phyloP scores from a whole-genome alignment of 495 filamentous ascomycete species.

The Neurospora sp. region DNA sequence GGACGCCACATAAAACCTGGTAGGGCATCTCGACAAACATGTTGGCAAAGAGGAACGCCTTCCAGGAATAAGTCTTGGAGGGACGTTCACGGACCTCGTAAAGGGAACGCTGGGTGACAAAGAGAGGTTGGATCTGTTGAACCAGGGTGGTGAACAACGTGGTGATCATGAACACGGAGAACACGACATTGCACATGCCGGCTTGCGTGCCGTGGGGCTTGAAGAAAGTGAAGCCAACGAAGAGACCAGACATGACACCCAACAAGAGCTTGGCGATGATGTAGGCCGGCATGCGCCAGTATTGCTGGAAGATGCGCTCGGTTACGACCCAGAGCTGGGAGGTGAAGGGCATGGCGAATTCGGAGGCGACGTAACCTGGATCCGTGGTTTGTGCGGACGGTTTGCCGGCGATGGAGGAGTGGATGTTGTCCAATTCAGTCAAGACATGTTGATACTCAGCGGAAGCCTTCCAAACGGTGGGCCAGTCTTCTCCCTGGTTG shows the following conservation, averaged over 20 bases:
- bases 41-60: conserved; percentile 56
- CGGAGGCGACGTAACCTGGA: conserved; percentile 2
- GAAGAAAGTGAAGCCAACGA: conserved; percentile 73
- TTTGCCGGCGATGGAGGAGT: neutral
- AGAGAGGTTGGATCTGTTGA: conserved; percentile 58
- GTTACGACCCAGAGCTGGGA: conserved; percentile 37
- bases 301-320: conserved; percentile 59
- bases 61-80: conserved; percentile 64
- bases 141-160: conserved; percentile 54
- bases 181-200: conserved; percentile 56
- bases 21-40: conserved; percentile 69
- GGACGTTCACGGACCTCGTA: conserved; percentile 63
- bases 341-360: conserved; percentile 22
- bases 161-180: conserved; percentile 63
- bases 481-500: conserved; percentile 61
- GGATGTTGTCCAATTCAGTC: conserved; percentile 46
- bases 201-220: conserved; percentile 45
- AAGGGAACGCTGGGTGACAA: conserved; percentile 52
- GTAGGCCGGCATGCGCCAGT: conserved; percentile 69
- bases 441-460: conserved; percentile 49
- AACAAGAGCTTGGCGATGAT: conserved; percentile 49
- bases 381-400: neutral
- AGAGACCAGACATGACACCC: conserved; percentile 37
- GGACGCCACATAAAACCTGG: conserved; percentile 47
- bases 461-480: conserved; percentile 61